Percentiles rank a stretch among this genome's conserved stretches.
Evolutionary conservation across 441 rosid species (phyloP).

Genomic region (Erodium moschatum): DNA sequence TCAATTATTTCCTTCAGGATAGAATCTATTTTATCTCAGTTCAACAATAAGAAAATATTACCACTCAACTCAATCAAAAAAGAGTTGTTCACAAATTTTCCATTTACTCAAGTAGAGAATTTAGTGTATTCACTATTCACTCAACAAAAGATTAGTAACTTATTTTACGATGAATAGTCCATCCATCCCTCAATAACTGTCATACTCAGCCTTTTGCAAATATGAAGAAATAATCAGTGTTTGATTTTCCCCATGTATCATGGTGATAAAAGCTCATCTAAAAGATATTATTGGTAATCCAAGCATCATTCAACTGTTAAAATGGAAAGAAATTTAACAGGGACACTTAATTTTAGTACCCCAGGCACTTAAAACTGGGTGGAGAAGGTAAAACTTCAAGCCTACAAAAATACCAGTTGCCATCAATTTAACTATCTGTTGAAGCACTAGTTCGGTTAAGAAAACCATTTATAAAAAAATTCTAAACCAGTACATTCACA

Average conservation of each 20-base stretch:
- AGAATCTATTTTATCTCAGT: slow-evolving; percentile 2
- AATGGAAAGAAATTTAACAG: neutral
- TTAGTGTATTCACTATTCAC: neutral
- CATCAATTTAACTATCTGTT: neutral
- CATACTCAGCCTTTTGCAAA: neutral
- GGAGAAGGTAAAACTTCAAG: neutral
- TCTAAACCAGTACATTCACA: neutral
- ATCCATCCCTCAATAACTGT: neutral
- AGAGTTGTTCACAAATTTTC: neutral
- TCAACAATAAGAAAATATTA: slow-evolving; percentile 8
- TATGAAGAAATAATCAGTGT: neutral
- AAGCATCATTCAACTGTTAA: too few relatives aligned
- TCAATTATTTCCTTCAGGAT: neutral
- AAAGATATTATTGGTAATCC: too few relatives aligned
- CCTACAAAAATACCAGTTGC: neutral
- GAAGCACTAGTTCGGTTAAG: neutral
- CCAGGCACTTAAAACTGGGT: neutral
- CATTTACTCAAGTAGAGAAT: neutral
- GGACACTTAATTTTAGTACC: neutral
- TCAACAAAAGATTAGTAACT: neutral
- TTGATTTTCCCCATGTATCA: neutral
- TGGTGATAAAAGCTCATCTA: neutral
- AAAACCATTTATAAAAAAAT: neutral
- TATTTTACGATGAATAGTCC: neutral
- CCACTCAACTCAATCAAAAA: neutral